Evolutionary conservation across 495 filamentous ascomycete species (phyloP), one percentile per base, ranked within the genome.

Genomic region (Talaromyces borbonicus): DNA sequence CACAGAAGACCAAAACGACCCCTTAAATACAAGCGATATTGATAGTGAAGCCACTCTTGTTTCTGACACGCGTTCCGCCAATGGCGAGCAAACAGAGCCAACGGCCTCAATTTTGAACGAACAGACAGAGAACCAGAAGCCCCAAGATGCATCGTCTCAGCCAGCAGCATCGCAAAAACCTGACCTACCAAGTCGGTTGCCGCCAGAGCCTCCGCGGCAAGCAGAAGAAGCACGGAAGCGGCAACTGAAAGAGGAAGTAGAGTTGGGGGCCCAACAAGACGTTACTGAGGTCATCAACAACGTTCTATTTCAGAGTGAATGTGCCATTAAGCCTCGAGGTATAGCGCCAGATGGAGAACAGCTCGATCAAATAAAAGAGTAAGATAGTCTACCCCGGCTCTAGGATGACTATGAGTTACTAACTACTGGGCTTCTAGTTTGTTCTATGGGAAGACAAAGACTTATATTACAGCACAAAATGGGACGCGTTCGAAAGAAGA

Each of bases 231-330:
- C 69, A 35, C 49, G 52, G 0, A 58, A 68, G 45, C 65, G 61
- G 43, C 60, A 67, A 18, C 49, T 69, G 41, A 61, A 62, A 9
- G 73, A 79, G 30, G 76, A 82, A 42, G 59, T 81, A 0, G 78
- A 82, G 58, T 70, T 79, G 52, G 73, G 75, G 15, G 73, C 78
- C 19, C 78, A 90, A 56, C 90, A 96, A 66, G 92, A 98, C 66
- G 92, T 95, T 5, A 89, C 85, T 8, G 92, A 98, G 60, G 90
- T 95, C 29, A 90, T 95, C 59, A 87, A 87, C 30, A 90, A 92
- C 57, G 81, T 93, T 18, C 74, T 93, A 27, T 89, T 90, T 52
- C 85, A 90, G 30, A 72, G 95, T n/a, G 81, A 87, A 56, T 87
- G 85, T 50, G 90, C 89, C 3, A 89, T 95, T 55, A 80, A 77